These are phyloP conservation scores for Ottelia alismoides DNA, from an alignment of 106 monocot genomes.

Conservation along the genomic window DNA sequence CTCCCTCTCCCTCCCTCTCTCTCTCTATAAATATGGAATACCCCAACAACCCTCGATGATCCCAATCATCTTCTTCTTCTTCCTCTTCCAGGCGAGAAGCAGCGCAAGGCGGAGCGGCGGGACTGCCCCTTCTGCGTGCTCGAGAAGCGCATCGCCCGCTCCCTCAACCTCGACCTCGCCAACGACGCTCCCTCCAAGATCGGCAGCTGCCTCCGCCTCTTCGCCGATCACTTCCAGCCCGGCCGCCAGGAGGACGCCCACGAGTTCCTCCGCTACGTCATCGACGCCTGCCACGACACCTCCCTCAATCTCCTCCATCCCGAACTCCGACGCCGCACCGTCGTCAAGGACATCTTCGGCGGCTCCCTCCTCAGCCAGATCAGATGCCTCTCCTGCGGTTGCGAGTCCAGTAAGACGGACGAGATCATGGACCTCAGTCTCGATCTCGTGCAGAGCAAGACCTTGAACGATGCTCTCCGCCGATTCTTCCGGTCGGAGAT, in stretches of 20 bases:
- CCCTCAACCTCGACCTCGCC: slow-evolving; percentile 33
- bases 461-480: slow-evolving; percentile 62
- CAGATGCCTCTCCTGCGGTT: slow-evolving; percentile 75
- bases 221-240: slow-evolving; percentile 79
- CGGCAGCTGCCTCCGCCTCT: slow-evolving; percentile 48
- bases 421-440: slow-evolving; percentile 98
- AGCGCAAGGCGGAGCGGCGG: slow-evolving; percentile 15
- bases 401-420: slow-evolving; percentile 78
- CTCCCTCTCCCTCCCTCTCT: neutral
- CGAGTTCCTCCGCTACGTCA: slow-evolving; percentile 91
- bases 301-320: slow-evolving; percentile 28
- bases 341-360: slow-evolving; percentile 88
- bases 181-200: slow-evolving; percentile 63
- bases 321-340: slow-evolving; percentile 11
- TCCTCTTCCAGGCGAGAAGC: slow-evolving; percentile 31
- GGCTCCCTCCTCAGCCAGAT: slow-evolving; percentile 85
- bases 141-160: slow-evolving; percentile 74
- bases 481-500: slow-evolving; percentile 76
- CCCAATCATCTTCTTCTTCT: neutral
- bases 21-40: neutral
- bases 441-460: slow-evolving; percentile 55
- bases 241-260: slow-evolving; percentile 95
- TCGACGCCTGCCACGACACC: slow-evolving; percentile 78
- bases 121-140: slow-evolving; percentile 91
- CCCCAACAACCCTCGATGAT: neutral